phyloP scores from a whole-genome alignment of 2,329 filamentous ascomycete species.

The Cladosporium cucumerinum region DNA sequence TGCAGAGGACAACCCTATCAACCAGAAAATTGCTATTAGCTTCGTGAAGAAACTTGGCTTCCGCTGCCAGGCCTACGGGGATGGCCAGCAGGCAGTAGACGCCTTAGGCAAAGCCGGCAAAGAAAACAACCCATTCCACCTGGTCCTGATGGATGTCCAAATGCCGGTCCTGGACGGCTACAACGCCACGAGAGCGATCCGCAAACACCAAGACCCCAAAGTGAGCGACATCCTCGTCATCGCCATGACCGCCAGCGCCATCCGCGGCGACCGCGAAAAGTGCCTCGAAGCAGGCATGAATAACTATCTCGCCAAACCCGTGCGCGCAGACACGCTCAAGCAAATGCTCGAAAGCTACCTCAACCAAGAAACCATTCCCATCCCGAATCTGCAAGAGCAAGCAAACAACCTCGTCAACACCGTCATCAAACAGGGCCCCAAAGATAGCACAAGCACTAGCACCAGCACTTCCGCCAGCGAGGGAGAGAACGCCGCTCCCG shows the following conservation, averaged over 20 bases:
- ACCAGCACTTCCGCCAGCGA: neutral
- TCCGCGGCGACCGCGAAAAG: conserved; percentile 91
- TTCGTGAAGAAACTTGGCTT: conserved; percentile 86
- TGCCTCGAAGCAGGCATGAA: conserved; percentile 97
- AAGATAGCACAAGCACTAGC: neutral
- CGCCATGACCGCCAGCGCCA: conserved; percentile 94
- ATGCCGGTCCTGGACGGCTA: conserved; percentile 95
- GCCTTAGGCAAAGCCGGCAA: conserved; percentile 70
- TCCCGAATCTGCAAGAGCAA: conserved; percentile 46
- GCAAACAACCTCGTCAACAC: conserved; percentile 42
- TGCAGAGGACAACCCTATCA: conserved; percentile 92
- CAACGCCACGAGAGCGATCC: conserved; percentile 79
- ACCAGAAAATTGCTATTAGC: conserved; percentile 88
- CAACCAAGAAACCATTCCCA: conserved; percentile 43
- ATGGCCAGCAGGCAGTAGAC: conserved; percentile 83
- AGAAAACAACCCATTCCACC: conserved; percentile 75
- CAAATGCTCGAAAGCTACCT: conserved; percentile 73
- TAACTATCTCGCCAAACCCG: conserved; percentile 92
- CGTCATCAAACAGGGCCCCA: conserved; percentile 3
- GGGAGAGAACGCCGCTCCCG: neutral
- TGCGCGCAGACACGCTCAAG: conserved; percentile 82
- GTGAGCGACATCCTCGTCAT: conserved; percentile 87
- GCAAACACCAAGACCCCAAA: conserved; percentile 69
- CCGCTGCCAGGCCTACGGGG: conserved; percentile 82
- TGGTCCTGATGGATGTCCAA: conserved; percentile 93